These are phyloP conservation scores for Aspergillaceae sp. DNA, from an alignment of 2,329 filamentous ascomycete genomes.

Conservation along the genomic window DNA sequence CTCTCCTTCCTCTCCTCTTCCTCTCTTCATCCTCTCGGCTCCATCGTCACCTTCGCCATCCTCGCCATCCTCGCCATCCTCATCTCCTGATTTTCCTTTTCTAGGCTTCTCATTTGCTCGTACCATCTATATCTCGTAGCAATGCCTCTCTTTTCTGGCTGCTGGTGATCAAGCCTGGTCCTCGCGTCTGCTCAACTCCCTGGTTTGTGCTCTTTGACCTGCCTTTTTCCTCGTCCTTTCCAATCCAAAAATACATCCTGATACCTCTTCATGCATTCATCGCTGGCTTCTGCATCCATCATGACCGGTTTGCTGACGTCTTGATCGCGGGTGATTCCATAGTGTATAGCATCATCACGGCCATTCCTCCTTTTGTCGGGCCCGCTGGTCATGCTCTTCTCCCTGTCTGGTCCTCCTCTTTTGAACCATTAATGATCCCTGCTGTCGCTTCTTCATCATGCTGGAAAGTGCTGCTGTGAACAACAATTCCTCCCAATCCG, in stretches of 20 bases:
- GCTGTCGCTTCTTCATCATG: slow-evolving; percentile 60
- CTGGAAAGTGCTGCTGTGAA: slow-evolving; percentile 37
- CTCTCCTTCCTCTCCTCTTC: neutral
- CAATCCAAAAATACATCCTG: neutral
- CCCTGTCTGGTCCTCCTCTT: neutral
- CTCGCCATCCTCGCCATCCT: slow-evolving; percentile 1
- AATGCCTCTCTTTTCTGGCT: slow-evolving; percentile 6
- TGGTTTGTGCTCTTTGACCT: neutral
- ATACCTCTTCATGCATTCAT: slow-evolving; percentile 4
- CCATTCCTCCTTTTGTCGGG: too few relatives aligned
- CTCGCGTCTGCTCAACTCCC: neutral
- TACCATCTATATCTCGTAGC: slow-evolving; percentile 3
- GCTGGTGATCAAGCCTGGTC: slow-evolving; percentile 12
- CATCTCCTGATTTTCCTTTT: slow-evolving; percentile 2
- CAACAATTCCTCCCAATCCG: slow-evolving; percentile 29
- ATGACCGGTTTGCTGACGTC: neutral
- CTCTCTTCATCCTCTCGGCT: slow-evolving; percentile 3
- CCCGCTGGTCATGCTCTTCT: slow-evolving; percentile 48
- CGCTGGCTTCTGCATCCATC: neutral
- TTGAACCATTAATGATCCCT: too few relatives aligned
- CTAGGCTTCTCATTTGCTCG: slow-evolving; percentile 4
- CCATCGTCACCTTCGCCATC: slow-evolving; percentile 5
- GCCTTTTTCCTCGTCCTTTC: neutral
- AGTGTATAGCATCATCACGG: neutral
- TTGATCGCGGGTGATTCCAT: neutral